These are phyloP conservation scores for Hypoxylon sp. DNA, from an alignment of 2,329 filamentous ascomycete species.

Conservation along the genomic window DNA sequence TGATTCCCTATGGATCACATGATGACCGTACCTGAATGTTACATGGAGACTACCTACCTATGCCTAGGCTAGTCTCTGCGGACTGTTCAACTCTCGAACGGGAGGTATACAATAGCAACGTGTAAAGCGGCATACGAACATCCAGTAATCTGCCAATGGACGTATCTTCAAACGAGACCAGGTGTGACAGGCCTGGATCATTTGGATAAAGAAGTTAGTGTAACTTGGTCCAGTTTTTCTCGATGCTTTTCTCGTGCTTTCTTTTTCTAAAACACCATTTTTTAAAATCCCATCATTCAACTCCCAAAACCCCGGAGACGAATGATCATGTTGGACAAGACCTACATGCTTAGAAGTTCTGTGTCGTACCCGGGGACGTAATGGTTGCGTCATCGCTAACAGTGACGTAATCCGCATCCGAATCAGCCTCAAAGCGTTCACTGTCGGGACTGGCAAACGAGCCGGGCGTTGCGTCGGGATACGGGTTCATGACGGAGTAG, in stretches of 20 bases:
- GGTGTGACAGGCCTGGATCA: background rate
- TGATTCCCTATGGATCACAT: background rate
- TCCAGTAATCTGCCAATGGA: background rate
- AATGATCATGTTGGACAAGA: no score
- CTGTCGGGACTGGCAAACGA: background rate
- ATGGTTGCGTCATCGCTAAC: background rate
- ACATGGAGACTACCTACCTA: background rate
- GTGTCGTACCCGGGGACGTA: background rate
- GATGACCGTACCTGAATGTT: background rate
- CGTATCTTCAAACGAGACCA: background rate
- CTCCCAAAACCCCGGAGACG: no score
- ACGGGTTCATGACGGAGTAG: conserved; percentile 15
- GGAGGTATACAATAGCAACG: background rate
- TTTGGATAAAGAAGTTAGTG: background rate
- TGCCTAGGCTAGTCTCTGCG: background rate
- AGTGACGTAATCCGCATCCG: background rate
- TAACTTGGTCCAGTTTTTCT: background rate
- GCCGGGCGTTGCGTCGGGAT: background rate
- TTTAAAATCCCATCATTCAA: no score
- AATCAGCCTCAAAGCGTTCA: background rate
- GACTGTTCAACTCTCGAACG: background rate
- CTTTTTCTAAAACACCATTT: no score
- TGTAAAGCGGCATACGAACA: background rate
- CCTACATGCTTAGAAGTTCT: background rate
- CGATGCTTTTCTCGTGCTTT: no score